Percentiles rank a stretch among this genome's conserved stretches.
Conservation (phyloP, 129 eudicot genomes). For the Scalesia atractyloides region DNA sequence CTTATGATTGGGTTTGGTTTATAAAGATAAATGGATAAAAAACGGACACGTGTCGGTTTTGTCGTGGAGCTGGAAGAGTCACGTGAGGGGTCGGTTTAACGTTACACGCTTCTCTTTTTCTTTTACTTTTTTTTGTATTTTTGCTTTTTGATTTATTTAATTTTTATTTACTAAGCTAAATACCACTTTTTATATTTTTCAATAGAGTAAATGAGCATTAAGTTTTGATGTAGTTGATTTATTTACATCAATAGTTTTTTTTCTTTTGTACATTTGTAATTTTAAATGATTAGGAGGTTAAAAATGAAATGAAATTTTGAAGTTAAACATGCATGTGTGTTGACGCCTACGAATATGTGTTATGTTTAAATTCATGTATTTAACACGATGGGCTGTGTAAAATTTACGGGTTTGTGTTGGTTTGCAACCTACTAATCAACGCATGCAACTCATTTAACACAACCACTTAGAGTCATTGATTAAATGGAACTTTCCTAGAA, state of each 20-base stretch:
- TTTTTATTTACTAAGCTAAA: background rate
- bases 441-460: background rate
- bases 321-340: too few relatives aligned
- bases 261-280: too few relatives aligned
- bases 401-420: too few relatives aligned
- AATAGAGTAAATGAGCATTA: too few relatives aligned
- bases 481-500: background rate
- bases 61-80: constrained; percentile 1
- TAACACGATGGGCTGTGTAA: too few relatives aligned
- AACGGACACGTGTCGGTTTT: constrained; percentile 1
- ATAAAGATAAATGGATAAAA: background rate
- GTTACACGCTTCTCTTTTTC: background rate
- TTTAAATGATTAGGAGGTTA: too few relatives aligned
- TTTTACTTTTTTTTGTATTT: background rate
- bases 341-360: too few relatives aligned
- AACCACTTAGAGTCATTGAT: background rate
- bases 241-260: too few relatives aligned
- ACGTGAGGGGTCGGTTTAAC: background rate
- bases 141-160: background rate
- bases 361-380: too few relatives aligned
- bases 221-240: too few relatives aligned
- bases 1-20: background rate
- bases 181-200: background rate
- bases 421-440: too few relatives aligned
- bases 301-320: too few relatives aligned